These are phyloP conservation scores for Paratinospora sagittata DNA, from an alignment of 164 flowering plant species.

Conservation along the genomic window DNA sequence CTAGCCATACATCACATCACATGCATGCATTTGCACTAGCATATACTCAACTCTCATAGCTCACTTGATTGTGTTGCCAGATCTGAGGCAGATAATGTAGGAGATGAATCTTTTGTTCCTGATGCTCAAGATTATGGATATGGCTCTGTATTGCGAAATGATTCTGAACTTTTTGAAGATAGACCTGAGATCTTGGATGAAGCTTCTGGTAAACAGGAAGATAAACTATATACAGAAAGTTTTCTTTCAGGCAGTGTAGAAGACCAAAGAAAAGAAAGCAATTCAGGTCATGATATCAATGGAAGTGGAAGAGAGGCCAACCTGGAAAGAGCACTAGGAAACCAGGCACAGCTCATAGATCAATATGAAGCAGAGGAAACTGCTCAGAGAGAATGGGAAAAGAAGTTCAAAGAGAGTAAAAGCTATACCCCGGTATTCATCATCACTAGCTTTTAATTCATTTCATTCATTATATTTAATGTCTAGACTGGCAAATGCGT, in stretches of 20 bases:
- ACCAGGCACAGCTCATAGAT: conserved; percentile 59
- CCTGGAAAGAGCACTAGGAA: conserved; percentile 60
- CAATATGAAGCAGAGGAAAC: conserved; percentile 71
- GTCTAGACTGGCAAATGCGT: neutral
- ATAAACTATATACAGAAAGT: conserved; percentile 10
- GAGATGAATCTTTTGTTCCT: conserved; percentile 14
- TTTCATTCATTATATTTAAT: neutral
- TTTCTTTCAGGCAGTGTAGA: conserved; percentile 6
- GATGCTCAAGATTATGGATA: conserved; percentile 26
- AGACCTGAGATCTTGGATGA: conserved; percentile 18
- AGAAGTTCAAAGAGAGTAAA: conserved; percentile 60
- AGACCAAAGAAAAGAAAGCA: conserved; percentile 17
- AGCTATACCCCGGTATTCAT: conserved; percentile 49
- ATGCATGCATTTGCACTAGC: neutral
- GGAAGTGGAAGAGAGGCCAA: conserved; percentile 28
- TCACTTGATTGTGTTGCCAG: conserved; percentile 27
- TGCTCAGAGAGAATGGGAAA: conserved; percentile 93
- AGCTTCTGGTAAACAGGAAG: conserved; percentile 17
- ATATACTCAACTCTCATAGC: neutral
- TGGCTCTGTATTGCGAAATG: conserved; percentile 14
- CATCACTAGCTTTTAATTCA: neutral
- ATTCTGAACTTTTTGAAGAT: conserved; percentile 10
- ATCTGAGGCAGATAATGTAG: conserved; percentile 27
- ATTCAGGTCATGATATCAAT: conserved; percentile 15
- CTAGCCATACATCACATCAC: neutral